Evolutionary conservation across 2,329 filamentous ascomycete species (phyloP).

Genomic region (Onygenales sp.): DNA sequence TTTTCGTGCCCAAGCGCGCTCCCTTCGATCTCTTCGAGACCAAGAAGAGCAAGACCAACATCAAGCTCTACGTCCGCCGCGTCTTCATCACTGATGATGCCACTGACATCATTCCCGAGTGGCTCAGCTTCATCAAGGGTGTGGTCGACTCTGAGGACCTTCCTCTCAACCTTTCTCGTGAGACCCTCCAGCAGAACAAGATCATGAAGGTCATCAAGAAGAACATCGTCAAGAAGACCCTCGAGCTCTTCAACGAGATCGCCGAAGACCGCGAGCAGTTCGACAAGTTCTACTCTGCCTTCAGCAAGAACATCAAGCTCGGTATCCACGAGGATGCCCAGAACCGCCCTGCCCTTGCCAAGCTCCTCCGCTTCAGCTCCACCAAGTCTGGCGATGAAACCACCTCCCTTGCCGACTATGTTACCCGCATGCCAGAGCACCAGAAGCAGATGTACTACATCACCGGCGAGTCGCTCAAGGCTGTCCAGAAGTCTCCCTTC

Average conservation of each 20-base stretch:
- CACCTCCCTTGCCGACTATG: slow-evolving; percentile 92
- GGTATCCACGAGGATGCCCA: slow-evolving; percentile 99
- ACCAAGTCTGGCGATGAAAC: slow-evolving; percentile 97
- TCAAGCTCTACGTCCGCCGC: slow-evolving; percentile 99
- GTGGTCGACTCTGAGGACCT: slow-evolving; percentile 99
- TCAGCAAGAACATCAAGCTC: slow-evolving; percentile 99
- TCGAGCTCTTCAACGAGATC: slow-evolving; percentile 98
- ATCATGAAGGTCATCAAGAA: slow-evolving; percentile 99
- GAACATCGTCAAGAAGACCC: slow-evolving; percentile 99
- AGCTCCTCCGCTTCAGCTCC: slow-evolving; percentile 97
- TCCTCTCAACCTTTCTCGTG: slow-evolving; percentile 97
- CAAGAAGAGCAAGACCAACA: slow-evolving; percentile 99
- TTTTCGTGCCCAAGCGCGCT: slow-evolving; percentile 98
- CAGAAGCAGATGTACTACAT: slow-evolving; percentile 99
- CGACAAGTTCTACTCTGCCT: slow-evolving; percentile 99
- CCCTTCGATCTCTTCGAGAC: slow-evolving; percentile 99
- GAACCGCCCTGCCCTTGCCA: slow-evolving; percentile 86
- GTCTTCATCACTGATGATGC: slow-evolving; percentile 99
- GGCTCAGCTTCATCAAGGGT: slow-evolving; percentile 99
- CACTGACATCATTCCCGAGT: slow-evolving; percentile 97
- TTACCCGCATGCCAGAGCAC: slow-evolving; percentile 99
- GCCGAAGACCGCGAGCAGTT: slow-evolving; percentile 99
- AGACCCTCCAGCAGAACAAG: slow-evolving; percentile 99
- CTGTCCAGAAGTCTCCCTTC: slow-evolving; percentile 96
- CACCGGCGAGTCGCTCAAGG: slow-evolving; percentile 98